These are phyloP conservation scores for Arthrobotrys iridis DNA, from an alignment of 2,329 filamentous ascomycete species.

Conservation along the genomic window DNA sequence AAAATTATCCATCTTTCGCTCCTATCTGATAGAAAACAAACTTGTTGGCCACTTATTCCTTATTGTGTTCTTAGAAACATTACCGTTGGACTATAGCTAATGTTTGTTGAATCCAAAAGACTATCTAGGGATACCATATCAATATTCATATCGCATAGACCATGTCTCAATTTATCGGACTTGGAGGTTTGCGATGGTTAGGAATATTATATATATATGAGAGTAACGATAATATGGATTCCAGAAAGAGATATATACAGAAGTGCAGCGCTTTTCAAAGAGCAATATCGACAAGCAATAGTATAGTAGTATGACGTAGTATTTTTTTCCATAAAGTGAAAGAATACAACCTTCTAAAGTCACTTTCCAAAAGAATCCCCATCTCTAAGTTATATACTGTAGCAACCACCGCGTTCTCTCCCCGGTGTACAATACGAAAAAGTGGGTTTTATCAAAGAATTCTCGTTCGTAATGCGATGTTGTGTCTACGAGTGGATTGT, in stretches of 20 bases:
- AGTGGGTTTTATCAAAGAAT: neutral
- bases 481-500: neutral
- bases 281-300: constrained; percentile 13
- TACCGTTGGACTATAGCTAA: neutral
- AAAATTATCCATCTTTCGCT: constrained; percentile 55
- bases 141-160: neutral
- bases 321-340: constrained; percentile 15
- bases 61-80: neutral
- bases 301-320: constrained; percentile 28
- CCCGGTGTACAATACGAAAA: constrained; percentile 25
- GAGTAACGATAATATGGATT: neutral
- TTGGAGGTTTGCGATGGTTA: neutral
- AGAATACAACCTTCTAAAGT: constrained; percentile 11
- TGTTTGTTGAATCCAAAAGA: neutral
- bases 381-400: constrained; percentile 14
- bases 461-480: neutral
- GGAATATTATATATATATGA: neutral
- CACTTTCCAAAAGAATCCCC: neutral
- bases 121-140: neutral
- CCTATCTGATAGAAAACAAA: constrained; percentile 37
- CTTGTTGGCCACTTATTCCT: neutral
- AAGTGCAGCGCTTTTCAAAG: constrained; percentile 25
- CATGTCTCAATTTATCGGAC: neutral
- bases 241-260: constrained; percentile 43
- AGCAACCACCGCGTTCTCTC: neutral